These are phyloP conservation scores for Aspergillus indologenus DNA, from an alignment of 495 filamentous ascomycete species.

Conservation along the genomic window DNA sequence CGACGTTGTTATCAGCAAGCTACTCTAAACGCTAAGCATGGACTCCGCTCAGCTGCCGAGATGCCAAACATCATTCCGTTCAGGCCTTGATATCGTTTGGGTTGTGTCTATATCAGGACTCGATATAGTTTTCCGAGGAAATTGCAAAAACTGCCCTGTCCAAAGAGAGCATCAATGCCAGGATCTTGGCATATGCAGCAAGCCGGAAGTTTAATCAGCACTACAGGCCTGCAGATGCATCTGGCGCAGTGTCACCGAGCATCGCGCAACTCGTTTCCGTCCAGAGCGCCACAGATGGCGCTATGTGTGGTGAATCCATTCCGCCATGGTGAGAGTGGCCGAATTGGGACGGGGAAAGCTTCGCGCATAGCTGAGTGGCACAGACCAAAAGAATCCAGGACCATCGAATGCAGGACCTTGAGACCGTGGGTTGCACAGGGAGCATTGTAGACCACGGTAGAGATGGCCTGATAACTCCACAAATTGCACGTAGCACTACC, in stretches of 20 bases:
- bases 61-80: not conserved
- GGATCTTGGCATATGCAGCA: constrained; percentile 2
- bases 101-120: not conserved
- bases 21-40: not conserved
- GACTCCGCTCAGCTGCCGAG: not conserved
- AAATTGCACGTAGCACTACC: not conserved
- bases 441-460: not conserved
- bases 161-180: not conserved
- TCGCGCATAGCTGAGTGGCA: not conserved
- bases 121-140: not conserved
- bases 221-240: not conserved
- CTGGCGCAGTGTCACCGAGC: not conserved
- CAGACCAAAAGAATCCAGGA: not conserved
- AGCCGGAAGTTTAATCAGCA: constrained; percentile 3
- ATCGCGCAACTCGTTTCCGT: not conserved
- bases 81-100: not conserved
- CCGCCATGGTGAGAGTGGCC: not conserved
- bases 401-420: not conserved
- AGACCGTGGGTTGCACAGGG: constrained; percentile 5
- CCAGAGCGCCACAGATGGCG: not conserved
- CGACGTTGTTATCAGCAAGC: not conserved
- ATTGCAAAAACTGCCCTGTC: not conserved
- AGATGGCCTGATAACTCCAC: not conserved
- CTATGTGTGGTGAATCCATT: not conserved
- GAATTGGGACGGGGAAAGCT: not conserved